Percentiles rank a stretch among this genome's conserved stretches.
These are phyloP conservation scores for Thecaphora frezii DNA, from an alignment of 1,284 basidiomycete species.

Conservation along the genomic window DNA sequence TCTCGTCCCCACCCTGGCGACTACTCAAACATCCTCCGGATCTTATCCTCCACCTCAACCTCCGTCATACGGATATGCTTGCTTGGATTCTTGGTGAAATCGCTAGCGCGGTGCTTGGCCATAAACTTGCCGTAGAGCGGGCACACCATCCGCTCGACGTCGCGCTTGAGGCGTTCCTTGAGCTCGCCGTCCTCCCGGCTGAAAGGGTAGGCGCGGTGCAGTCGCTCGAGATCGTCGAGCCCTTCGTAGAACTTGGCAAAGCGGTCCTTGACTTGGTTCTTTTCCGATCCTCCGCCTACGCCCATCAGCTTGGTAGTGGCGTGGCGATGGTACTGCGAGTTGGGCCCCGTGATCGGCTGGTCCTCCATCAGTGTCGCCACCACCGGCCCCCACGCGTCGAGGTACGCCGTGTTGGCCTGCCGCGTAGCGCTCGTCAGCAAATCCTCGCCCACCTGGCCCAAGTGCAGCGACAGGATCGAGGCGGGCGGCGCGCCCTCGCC, in stretches of 20 bases:
- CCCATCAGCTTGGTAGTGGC: conserved; percentile 42
- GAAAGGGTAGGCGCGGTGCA: conserved; percentile 51
- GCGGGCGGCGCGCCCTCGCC: conserved; percentile 6
- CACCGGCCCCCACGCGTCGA: conserved; percentile 51
- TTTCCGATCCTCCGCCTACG: conserved; percentile 42
- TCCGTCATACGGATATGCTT: conserved; percentile 50
- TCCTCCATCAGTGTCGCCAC: conserved; percentile 52
- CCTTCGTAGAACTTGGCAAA: conserved; percentile 53
- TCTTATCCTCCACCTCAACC: conserved; percentile 42
- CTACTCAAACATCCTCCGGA: conserved; percentile 30
- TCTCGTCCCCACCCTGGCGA: neutral
- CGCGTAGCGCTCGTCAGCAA: conserved; percentile 37
- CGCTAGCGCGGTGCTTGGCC: conserved; percentile 33
- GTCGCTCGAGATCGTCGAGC: conserved; percentile 44
- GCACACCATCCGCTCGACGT: conserved; percentile 39
- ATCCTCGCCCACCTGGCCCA: conserved; percentile 44
- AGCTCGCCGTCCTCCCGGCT: conserved; percentile 42
- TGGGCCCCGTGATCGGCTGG: conserved; percentile 10
- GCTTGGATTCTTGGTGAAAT: conserved; percentile 49
- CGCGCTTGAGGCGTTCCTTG: conserved; percentile 29
- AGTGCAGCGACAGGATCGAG: conserved; percentile 24
- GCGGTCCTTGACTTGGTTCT: conserved; percentile 50
- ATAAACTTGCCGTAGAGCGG: conserved; percentile 48
- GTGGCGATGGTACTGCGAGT: conserved; percentile 28
- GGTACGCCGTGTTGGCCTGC: conserved; percentile 42